Conservation (phyloP, 192 early-diverging fungal species). For the Coemansia umbellata region DNA sequence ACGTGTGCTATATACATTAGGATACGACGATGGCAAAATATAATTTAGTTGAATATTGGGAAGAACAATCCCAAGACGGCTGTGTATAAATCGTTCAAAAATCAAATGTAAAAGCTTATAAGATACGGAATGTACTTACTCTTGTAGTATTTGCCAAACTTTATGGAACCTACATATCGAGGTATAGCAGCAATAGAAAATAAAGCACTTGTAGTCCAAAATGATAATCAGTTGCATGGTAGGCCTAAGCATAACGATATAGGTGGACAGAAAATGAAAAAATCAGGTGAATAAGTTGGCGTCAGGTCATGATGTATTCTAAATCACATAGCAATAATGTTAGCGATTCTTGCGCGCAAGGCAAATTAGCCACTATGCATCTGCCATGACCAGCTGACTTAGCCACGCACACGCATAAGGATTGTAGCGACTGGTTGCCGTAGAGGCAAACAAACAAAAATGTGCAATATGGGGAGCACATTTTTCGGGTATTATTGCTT, state of each 20-base stretch:
- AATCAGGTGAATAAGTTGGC: too few species aligned
- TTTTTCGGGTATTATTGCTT: background rate
- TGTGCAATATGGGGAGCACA: too few species aligned
- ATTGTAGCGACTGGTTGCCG: slow-evolving; percentile 50
- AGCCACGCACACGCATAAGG: background rate
- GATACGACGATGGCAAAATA: background rate
- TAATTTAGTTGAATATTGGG: background rate
- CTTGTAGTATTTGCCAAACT: slow-evolving; percentile 90
- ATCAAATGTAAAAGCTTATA: background rate
- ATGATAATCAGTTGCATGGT: too few species aligned
- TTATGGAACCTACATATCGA: slow-evolving; percentile 55
- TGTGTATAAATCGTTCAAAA: background rate
- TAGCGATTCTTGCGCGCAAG: too few species aligned
- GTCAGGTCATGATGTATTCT: too few species aligned
- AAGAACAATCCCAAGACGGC: background rate
- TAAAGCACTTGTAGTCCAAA: too few species aligned
- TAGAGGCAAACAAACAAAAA: too few species aligned
- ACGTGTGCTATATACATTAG: slow-evolving; percentile 60
- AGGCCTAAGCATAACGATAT: too few species aligned
- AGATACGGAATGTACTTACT: slow-evolving; percentile 28
- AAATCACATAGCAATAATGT: too few species aligned
- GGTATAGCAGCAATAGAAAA: slow-evolving; percentile 8
- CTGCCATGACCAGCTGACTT: too few species aligned
- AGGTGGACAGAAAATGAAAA: too few species aligned
- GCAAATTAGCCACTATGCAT: too few species aligned